Conservation (phyloP, 75 land plant genomes). For the Sequoiadendron giganteum region DNA sequence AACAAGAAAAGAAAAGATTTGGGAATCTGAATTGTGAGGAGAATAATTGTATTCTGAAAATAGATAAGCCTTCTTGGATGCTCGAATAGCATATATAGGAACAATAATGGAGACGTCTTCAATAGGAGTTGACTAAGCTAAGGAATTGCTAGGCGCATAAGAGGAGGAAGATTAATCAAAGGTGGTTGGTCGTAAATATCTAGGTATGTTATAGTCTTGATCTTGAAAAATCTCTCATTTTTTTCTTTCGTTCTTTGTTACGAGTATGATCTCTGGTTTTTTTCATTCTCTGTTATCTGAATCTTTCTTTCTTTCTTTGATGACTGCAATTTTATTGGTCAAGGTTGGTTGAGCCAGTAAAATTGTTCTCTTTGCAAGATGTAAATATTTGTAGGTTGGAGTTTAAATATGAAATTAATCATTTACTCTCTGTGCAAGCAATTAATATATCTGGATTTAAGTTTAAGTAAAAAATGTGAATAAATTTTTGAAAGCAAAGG, state of each 20-base stretch:
- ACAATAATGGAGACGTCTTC: too few relatives aligned
- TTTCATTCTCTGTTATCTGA: neutral
- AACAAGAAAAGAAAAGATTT: too few relatives aligned
- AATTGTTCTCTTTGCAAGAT: neutral
- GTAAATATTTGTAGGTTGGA: too few relatives aligned
- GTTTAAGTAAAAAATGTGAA: neutral
- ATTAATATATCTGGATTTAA: neutral
- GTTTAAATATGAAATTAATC: too few relatives aligned
- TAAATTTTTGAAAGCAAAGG: neutral
- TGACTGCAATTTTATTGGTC: neutral
- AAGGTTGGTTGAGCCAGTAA: neutral
- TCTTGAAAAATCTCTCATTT: neutral
- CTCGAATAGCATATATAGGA: too few relatives aligned
- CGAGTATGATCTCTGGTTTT: neutral
- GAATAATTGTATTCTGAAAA: too few relatives aligned
- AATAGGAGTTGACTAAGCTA: too few relatives aligned
- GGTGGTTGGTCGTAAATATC: neutral
- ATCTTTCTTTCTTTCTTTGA: neutral
- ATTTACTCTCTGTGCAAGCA: too few relatives aligned
- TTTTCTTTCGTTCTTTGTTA: neutral
- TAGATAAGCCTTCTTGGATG: too few relatives aligned
- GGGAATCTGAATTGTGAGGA: too few relatives aligned
- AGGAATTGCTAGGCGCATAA: too few relatives aligned
- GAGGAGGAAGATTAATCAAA: constrained; percentile 5
- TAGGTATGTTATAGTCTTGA: neutral